Conservation (phyloP, 169 alveolate genomes). For the Cytauxzoon felis region DNA sequence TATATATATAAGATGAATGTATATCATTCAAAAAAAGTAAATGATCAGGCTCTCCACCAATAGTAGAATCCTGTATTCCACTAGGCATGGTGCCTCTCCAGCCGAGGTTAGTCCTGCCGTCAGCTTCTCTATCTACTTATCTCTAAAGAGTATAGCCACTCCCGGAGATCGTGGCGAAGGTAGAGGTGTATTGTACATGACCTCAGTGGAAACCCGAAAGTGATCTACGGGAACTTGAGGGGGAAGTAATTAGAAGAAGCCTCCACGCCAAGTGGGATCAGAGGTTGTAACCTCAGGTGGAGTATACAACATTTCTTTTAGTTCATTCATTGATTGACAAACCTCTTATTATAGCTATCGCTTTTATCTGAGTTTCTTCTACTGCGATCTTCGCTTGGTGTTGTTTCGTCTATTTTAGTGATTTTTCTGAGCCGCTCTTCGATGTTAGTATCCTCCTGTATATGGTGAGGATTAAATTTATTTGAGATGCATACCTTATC, state of each 20-base stretch:
- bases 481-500: too few species aligned
- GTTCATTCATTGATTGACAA: too few species aligned
- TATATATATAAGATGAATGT: background rate
- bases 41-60: background rate
- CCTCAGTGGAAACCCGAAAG: too few species aligned
- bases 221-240: too few species aligned
- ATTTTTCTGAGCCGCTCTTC: constrained; percentile 33
- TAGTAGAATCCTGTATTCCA: background rate
- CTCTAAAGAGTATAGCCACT: background rate
- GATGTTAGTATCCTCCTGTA: constrained; percentile 8
- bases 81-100: background rate
- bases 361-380: background rate
- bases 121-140: background rate
- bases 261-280: too few species aligned
- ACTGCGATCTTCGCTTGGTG: background rate
- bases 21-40: background rate
- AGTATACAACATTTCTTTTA: background rate
- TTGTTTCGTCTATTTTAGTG: constrained; percentile 13
- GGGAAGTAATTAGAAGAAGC: too few species aligned
- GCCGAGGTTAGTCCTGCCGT: background rate
- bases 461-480: background rate
- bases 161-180: too few species aligned
- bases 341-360: background rate
- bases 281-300: too few species aligned
- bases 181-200: too few species aligned